These are phyloP conservation scores for Tulasnella sp. DNA, from an alignment of 768 basidiomycete genomes.

Conservation along the genomic window DNA sequence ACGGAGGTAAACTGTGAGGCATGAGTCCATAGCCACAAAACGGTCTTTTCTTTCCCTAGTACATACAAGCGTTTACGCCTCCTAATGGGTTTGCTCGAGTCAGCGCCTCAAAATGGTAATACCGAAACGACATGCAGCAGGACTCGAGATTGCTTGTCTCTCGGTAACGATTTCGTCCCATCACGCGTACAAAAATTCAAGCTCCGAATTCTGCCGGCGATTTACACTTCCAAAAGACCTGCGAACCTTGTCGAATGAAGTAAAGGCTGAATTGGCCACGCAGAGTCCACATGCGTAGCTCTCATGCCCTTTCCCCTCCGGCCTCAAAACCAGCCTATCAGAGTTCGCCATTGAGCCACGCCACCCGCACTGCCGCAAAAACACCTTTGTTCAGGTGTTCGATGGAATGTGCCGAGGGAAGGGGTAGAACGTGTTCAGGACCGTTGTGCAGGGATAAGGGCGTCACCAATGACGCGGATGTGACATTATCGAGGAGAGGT, in stretches of 20 bases:
- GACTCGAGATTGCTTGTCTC: too few species aligned
- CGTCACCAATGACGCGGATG: neutral
- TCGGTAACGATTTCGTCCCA: too few species aligned
- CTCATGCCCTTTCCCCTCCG: neutral
- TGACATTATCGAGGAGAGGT: neutral
- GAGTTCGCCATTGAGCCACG: neutral
- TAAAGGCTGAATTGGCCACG: neutral
- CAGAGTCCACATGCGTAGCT: neutral
- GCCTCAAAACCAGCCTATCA: neutral
- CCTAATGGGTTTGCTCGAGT: too few species aligned
- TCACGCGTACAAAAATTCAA: neutral
- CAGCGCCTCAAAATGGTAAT: too few species aligned
- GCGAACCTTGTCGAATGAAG: neutral
- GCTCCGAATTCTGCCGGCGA: neutral
- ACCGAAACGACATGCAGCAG: too few species aligned
- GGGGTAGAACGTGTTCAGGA: neutral
- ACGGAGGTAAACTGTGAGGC: too few species aligned
- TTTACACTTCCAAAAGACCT: too few species aligned
- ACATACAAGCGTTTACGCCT: too few species aligned
- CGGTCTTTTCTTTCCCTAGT: too few species aligned
- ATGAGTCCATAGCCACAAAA: too few species aligned
- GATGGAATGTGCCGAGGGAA: neutral
- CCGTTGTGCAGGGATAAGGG: neutral
- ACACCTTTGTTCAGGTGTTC: neutral
- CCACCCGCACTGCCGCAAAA: neutral